Conservation (phyloP, 148 eudicot species). For the Rhododendron mucronatum region DNA sequence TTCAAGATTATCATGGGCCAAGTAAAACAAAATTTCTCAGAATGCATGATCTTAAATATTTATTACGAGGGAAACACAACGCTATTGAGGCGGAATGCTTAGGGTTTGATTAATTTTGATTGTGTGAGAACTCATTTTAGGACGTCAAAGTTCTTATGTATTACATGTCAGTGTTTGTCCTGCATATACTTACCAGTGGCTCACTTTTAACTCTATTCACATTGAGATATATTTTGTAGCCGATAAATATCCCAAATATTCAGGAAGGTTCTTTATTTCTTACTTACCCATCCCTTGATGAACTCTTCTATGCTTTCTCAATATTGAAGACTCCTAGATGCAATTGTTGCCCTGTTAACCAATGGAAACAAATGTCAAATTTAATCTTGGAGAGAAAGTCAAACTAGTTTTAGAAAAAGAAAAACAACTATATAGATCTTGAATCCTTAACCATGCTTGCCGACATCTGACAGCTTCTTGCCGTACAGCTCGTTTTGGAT, state of each 20-base stretch:
- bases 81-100: neutral
- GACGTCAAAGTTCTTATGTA: neutral
- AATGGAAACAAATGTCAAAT: conserved; percentile 5
- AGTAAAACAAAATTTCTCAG: neutral
- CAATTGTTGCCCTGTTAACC: conserved; percentile 51
- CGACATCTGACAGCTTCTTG: conserved; percentile 94
- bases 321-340: conserved; percentile 36
- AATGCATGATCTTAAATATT: neutral
- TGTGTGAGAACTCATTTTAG: neutral
- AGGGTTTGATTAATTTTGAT: neutral
- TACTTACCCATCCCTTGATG: conserved; percentile 12
- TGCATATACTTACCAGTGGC: neutral
- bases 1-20: neutral
- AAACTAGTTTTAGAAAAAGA: neutral
- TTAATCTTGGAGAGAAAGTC: neutral
- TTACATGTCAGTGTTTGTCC: neutral
- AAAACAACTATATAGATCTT: neutral
- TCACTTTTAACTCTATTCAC: neutral
- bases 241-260: neutral
- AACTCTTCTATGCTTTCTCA: conserved; percentile 11
- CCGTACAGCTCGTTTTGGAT: conserved; percentile 84
- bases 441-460: conserved; percentile 65
- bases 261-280: neutral
- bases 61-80: neutral
- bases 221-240: neutral